Evolutionary conservation across 345 rosid genomes (phyloP).

Genomic region (Populus simonii): DNA sequence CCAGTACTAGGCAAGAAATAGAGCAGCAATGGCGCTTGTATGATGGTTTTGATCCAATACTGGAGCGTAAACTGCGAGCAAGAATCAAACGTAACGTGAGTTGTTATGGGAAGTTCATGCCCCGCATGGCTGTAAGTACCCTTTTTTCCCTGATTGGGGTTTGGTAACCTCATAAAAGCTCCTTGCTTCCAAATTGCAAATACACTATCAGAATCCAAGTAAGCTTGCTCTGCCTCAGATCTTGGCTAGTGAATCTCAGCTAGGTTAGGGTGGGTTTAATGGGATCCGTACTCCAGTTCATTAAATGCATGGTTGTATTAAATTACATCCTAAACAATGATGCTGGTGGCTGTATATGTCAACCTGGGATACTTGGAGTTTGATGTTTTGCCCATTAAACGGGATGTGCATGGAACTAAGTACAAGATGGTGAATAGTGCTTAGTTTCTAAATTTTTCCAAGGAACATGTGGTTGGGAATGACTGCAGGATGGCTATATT

Average conservation of each 20-base stretch:
- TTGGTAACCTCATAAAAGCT: background rate
- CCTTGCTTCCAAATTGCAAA: background rate
- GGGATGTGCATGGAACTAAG: background rate
- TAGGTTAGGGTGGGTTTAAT: background rate
- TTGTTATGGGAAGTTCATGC: constrained; percentile 96
- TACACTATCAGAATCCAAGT: background rate
- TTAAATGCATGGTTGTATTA: background rate
- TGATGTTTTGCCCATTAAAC: background rate
- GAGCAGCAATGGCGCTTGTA: constrained; percentile 96
- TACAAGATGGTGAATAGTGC: too few relatives aligned
- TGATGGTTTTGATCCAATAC: constrained; percentile 95
- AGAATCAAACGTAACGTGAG: constrained; percentile 94
- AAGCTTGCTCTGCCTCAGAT: background rate
- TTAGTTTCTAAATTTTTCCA: background rate
- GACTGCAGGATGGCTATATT: background rate
- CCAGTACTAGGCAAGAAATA: constrained; percentile 95
- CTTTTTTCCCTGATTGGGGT: background rate
- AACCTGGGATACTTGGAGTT: background rate
- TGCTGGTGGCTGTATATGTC: background rate
- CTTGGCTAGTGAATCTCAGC: background rate
- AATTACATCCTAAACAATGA: background rate
- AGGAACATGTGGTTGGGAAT: background rate
- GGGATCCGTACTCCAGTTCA: background rate
- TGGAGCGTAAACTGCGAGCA: constrained; percentile 88
- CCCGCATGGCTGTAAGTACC: constrained; percentile 91